These are phyloP conservation scores for Boletus sp. DNA, from an alignment of 768 basidiomycete species.

Conservation along the genomic window DNA sequence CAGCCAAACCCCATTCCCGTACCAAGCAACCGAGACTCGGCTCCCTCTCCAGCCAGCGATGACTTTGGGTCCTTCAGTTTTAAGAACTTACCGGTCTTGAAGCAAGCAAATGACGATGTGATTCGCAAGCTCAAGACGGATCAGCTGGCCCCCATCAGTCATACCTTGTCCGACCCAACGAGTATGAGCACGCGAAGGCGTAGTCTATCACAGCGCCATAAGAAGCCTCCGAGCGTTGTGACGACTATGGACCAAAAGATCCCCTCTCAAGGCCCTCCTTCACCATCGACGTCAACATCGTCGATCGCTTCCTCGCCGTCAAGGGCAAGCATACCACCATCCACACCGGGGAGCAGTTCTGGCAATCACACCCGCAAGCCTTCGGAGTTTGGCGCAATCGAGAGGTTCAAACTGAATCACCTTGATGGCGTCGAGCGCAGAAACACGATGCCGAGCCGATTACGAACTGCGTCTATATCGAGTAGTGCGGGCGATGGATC, in stretches of 20 bases:
- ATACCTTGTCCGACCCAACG: constrained; percentile 65
- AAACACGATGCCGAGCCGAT: constrained; percentile 80
- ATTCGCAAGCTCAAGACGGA: constrained; percentile 94
- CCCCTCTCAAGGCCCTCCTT: constrained; percentile 75
- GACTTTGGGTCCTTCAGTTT: constrained; percentile 98
- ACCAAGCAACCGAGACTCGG: constrained; percentile 39
- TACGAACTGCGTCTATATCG: constrained; percentile 83
- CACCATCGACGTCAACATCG: constrained; percentile 87
- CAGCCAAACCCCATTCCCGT: constrained; percentile 20
- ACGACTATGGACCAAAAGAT: constrained; percentile 64
- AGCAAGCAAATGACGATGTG: constrained; percentile 98
- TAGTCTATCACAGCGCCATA: constrained; percentile 77
- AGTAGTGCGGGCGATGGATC: constrained; percentile 79
- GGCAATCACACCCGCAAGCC: constrained; percentile 74
- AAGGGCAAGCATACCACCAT: constrained; percentile 64
- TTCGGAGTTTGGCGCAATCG: constrained; percentile 84
- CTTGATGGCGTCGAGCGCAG: constrained; percentile 75
- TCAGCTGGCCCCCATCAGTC: constrained; percentile 73
- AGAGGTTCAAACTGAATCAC: constrained; percentile 83
- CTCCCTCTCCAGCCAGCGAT: constrained; percentile 62
- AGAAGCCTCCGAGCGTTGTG: constrained; percentile 76
- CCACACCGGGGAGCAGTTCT: constrained; percentile 62
- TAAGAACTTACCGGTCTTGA: constrained; percentile 93
- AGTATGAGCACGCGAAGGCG: constrained; percentile 62
- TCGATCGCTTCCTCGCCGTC: constrained; percentile 90